Percentiles rank a stretch among this genome's conserved stretches.
Conservation (phyloP, 306 rosid species). For the Coriaria nepalensis region DNA sequence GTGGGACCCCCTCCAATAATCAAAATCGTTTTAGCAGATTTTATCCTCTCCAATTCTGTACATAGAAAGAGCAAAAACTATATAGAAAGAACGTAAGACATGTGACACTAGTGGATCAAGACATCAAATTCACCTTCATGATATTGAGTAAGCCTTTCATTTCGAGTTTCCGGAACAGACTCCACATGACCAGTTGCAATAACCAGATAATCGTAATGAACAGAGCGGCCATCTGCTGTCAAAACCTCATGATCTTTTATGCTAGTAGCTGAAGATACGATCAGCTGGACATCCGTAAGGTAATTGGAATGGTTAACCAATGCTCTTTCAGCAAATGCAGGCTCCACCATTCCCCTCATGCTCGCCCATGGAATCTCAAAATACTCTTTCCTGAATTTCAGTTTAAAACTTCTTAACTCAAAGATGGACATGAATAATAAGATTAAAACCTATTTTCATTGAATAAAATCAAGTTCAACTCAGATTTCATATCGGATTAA, state of each 20-base stretch:
- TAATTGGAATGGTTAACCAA: conserved; percentile 28
- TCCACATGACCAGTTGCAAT: conserved; percentile 36
- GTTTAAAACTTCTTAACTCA: background rate
- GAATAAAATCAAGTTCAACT: no score
- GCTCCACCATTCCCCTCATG: conserved; percentile 37
- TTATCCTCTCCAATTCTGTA: conserved; percentile 24
- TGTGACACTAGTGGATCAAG: no score
- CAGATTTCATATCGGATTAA: background rate
- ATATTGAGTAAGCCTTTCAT: conserved; percentile 28
- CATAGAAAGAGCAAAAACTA: background rate
- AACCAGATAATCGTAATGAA: conserved; percentile 33
- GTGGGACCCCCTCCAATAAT: conserved; percentile 36
- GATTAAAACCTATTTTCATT: background rate
- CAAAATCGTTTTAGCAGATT: conserved; percentile 19
- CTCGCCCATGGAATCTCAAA: conserved; percentile 34
- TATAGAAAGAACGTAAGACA: background rate
- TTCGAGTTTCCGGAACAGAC: conserved; percentile 22
- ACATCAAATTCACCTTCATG: conserved; percentile 18
- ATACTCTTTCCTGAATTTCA: conserved; percentile 25
- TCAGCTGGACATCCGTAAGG: conserved; percentile 21
- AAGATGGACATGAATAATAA: background rate
- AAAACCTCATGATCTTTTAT: conserved; percentile 23
- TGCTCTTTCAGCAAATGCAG: conserved; percentile 28
- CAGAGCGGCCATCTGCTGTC: conserved; percentile 21
- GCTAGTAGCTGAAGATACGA: conserved; percentile 20